Base-by-base conservation (phyloP, 2,329 filamentous ascomycete genomes). In the Fusarium sp. region DNA sequence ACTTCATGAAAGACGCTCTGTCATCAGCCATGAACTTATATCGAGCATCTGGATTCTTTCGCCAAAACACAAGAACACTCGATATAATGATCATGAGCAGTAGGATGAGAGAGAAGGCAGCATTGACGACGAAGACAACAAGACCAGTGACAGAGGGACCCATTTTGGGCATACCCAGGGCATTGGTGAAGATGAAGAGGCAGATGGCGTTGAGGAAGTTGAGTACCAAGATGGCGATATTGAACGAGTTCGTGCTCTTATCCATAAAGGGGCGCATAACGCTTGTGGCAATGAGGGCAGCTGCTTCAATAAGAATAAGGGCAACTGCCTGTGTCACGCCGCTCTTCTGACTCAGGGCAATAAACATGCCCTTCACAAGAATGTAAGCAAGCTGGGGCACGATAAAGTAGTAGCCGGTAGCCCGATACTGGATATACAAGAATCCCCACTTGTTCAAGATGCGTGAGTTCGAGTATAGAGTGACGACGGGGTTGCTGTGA, bases 11-110 rank as follows among this genome's bases (percentile, higher is more conserved):
- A 6, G 94, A 97, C 49, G 93, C 93, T 72, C 95, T 90, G 79
- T 98, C 95, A 74, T 98, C 95, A 54, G 91, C 91, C 94, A 98
- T 97, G 73, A 93, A 93, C 79, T 97, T 93, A 80, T 97, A 97
- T 60, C 94, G 90, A 41, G 91, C 93, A 76, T 98, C 94, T n/a
- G 94, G 95, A 80, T 97, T 96, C 86, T 96, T 96, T 62, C 93
- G 92, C 77, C 93, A 88, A 74, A 97, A 88, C 43, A 92, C 91
- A 67, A 95, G 70, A 6, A 75, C 74, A 20, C 80, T 82, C 7
- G 92, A 79, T 84, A 82, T 73, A 54, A 85, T 81, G 50, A 97
- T 89, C 81, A 97, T 89, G 73, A 97, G 83, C 64, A 97, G 85
- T 31, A 97, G 85, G 40, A 97, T 88, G 41, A 95, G 81, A 1